phyloP scores from a whole-genome alignment of 202 grass and related monocot genomes.

The Panicum virgatum region DNA sequence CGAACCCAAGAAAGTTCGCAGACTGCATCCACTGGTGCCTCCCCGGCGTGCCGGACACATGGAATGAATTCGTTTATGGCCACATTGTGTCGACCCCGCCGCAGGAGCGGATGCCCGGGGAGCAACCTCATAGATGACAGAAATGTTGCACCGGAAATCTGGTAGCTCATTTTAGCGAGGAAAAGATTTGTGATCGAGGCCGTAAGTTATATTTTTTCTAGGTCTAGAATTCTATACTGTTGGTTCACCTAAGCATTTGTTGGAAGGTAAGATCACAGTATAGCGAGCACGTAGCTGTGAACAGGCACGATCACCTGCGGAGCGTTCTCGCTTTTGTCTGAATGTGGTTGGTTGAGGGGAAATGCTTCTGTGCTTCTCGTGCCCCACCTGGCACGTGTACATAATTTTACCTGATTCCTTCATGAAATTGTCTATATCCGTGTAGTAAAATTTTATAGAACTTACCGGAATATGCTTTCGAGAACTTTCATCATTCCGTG shows the following conservation, averaged over 20 bases:
- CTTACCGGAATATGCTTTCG: background rate
- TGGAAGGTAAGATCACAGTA: conserved; percentile 40
- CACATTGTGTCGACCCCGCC: conserved; percentile 49
- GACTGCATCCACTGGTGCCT: conserved; percentile 99
- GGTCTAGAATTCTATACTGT: conserved; percentile 47
- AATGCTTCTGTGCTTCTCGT: conserved; percentile 29
- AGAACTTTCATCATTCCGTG: background rate
- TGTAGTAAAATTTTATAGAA: background rate
- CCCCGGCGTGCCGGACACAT: conserved; percentile 81
- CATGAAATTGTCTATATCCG: conserved; percentile 18
- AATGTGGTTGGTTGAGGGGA: conserved; percentile 23
- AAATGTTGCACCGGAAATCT: conserved; percentile 20
- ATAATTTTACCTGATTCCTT: conserved; percentile 38
- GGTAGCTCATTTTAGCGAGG: conserved; percentile 33
- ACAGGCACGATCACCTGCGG: conserved; percentile 4
- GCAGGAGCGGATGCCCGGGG: conserved; percentile 2
- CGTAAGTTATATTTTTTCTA: conserved; percentile 44
- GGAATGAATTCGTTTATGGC: conserved; percentile 84
- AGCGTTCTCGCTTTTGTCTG: conserved; percentile 12
- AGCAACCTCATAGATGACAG: conserved; percentile 45
- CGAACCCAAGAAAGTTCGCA: conserved; percentile 70
- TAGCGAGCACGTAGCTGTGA: conserved; percentile 38
- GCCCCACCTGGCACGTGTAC: conserved; percentile 34
- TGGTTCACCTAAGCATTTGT: conserved; percentile 46
- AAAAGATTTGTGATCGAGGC: conserved; percentile 34